A percentile compares a stretch with the other conserved stretches of the same genome.
These are phyloP conservation scores for Neospermospora avenae DNA, from an alignment of 2,329 filamentous ascomycete species.

Conservation along the genomic window DNA sequence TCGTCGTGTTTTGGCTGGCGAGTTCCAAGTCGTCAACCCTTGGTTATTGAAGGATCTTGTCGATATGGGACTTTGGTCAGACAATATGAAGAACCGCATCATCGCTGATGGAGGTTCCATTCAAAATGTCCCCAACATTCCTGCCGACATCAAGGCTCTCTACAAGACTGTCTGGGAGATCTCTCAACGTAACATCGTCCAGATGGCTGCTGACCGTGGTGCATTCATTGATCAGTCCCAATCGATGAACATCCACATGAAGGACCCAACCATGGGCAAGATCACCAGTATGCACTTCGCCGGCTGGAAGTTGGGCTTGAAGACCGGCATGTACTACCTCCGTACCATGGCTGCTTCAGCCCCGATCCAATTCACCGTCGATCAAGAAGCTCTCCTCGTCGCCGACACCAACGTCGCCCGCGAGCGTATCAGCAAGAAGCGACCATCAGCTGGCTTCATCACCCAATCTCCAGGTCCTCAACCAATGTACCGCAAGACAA, in stretches of 20 bases:
- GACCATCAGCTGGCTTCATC: slow-evolving; percentile 46
- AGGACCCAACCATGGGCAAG: slow-evolving; percentile 99
- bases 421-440: slow-evolving; percentile 64
- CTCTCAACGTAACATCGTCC: slow-evolving; percentile 88
- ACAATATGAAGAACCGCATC: slow-evolving; percentile 99
- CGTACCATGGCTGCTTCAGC: slow-evolving; percentile 95
- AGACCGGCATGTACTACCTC: slow-evolving; percentile 99
- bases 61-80: slow-evolving; percentile 96
- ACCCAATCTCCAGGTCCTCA: slow-evolving; percentile 61
- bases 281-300: slow-evolving; percentile 99
- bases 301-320: slow-evolving; percentile 97
- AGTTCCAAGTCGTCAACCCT: slow-evolving; percentile 99
- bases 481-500: slow-evolving; percentile 60
- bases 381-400: slow-evolving; percentile 90
- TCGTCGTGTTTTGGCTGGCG: slow-evolving; percentile 92
- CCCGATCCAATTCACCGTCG: slow-evolving; percentile 98
- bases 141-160: slow-evolving; percentile 88
- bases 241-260: slow-evolving; percentile 99
- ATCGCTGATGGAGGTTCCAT: slow-evolving; percentile 95
- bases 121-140: slow-evolving; percentile 96
- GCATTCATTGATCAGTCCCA: slow-evolving; percentile 99
- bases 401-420: slow-evolving; percentile 76
- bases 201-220: slow-evolving; percentile 98
- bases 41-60: slow-evolving; percentile 98
- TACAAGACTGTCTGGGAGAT: slow-evolving; percentile 99